phyloP scores from a whole-genome alignment of 768 basidiomycete genomes.

The Calocybe gangraenosa region DNA sequence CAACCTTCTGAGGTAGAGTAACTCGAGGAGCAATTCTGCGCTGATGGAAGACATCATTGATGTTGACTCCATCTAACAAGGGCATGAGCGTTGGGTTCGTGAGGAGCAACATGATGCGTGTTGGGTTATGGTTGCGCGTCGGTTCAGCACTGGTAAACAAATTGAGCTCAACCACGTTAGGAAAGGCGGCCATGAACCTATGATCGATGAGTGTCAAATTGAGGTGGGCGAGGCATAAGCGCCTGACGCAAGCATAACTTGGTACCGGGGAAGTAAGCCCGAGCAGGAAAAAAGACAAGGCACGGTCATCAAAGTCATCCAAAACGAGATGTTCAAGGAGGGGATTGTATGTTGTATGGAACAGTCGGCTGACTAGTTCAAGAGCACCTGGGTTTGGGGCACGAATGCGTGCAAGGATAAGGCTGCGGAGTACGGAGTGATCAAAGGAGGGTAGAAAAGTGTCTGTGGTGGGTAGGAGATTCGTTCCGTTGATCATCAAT shows the following conservation, averaged over 20 bases:
- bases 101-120: neutral
- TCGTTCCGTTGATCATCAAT: conserved; percentile 2
- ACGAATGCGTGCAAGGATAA: conserved; percentile 1
- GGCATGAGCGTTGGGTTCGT: too few relatives aligned
- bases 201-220: neutral
- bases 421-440: neutral
- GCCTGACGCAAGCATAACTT: neutral
- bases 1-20: too few relatives aligned
- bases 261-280: neutral
- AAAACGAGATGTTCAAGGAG: neutral
- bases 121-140: too few relatives aligned
- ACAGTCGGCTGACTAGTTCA: neutral
- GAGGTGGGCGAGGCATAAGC: neutral
- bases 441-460: conserved; percentile 5
- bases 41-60: too few relatives aligned
- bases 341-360: conserved; percentile 1
- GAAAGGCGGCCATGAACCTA: conserved; percentile 5
- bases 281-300: conserved; percentile 1
- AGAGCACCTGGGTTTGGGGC: neutral
- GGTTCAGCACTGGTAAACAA: neutral
- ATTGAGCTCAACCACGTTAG: neutral
- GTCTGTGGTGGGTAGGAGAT: neutral
- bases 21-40: too few relatives aligned
- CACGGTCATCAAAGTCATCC: neutral
- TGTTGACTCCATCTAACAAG: too few relatives aligned